Base-by-base conservation (phyloP, 164 flowering plant genomes). In the Paratinospora sagittata region DNA sequence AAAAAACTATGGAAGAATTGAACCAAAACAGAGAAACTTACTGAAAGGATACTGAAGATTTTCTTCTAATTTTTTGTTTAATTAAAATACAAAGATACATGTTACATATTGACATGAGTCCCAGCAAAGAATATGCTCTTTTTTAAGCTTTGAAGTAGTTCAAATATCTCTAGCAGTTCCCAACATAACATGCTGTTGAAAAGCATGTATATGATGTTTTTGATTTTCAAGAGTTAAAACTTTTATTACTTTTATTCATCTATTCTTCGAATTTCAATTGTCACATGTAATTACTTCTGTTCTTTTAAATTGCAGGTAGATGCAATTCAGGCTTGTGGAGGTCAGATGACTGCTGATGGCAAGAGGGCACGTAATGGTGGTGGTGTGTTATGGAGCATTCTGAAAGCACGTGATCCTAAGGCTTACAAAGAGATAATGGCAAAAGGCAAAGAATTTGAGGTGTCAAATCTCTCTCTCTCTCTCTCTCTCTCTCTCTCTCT, bases 321-420 rank as follows among this genome's bases (percentile, higher is more conserved):
- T 75, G 95, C 91, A 52, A 78, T 96, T 77, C 93, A 92, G 80
- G 83, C 88, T 65, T 91, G 97, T 81, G 97, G 99, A 69, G 99
- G 99, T 71, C 99, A 91, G 82, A 85, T 81, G 91, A 92, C 96
- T 72, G 85, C 89, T 74, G 93, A 90, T 85, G 97, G 96, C 0
- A 79, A 73, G 63, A 90, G 93, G 36, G 41, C 2, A 33, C 82
- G 94, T 17, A 85, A 79, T 27, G 96, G 97, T 70, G 99, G 98
- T 72, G 97, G 98, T 36, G 78, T 95, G 71, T 77, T 95, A 61
- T 95, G 97, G 97, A 83, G 78, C 78, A 89, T 95, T 70, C 82
- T 95, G n/a, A 95, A 91, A 85, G 34, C 78, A 43, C 85, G 94
- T 30, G 96, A 90, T 67, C 97, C 96, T 60, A 85, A 82, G 52